Evolutionary conservation across 352 stramenopile species (phyloP), one percentile per base, ranked within the genome.

Genomic region (Aphanomyces astaci): DNA sequence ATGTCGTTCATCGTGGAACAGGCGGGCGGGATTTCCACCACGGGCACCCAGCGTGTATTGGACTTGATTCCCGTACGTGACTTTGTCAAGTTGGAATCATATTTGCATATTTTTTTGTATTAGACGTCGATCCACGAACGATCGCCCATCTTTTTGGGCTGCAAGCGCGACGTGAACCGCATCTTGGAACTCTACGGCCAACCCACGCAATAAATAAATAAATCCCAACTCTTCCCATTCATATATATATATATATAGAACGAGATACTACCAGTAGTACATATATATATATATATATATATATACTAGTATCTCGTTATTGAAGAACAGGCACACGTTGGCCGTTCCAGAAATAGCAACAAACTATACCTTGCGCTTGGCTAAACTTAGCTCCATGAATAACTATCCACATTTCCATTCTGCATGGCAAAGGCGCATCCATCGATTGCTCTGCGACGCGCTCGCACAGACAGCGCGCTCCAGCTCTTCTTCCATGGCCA

Each of bases 1-100:
- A 99, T 99, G 97, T 97, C 96, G 56, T 95, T 98, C 76, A 98
- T 99, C 75, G 96, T 98, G 66, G 96, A 99, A 74, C 89, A 99
- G 79, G 96, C 96, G 63, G 96, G 96, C 63, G 96, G 96, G 53
- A 89, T 98, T 64, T 89, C 96, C 52, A 98, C 92, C 25, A 98
- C 96, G 22, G 97, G 96, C 75, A 89, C 79, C 30, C 78, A 95
- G 76, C 84, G 93, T 46, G 94, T 99, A 30, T 78, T 98, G 36
- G 96, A 99, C 65, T 74, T 99, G 46, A 69, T 95, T 30, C 97
- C 97, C 57, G 80, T 90, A 75, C 65, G 76, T 43, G 9, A 2
- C 51, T 40, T 4, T 17, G 25, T 59, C 0, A 36, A 43, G 7
- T 43, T 59, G 22, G 11, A 9, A 59, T 4, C 24, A 15, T n/a